Evolutionary conservation across 2,329 filamentous ascomycete genomes (phyloP).

Genomic region (Aspergillus fischeri): DNA sequence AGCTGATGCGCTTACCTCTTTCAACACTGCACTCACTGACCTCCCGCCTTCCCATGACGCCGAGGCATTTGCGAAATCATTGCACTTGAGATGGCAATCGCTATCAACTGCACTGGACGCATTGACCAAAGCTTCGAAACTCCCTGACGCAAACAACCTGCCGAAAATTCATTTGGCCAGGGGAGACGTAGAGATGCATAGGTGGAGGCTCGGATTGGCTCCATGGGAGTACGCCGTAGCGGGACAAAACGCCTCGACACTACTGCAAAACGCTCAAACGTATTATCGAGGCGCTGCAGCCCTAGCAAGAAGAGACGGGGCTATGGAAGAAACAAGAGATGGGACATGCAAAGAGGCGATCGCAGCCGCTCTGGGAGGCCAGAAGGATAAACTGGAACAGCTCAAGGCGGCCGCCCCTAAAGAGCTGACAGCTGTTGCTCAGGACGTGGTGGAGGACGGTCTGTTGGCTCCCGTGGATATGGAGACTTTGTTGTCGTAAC

Average conservation of each 20-base stretch:
- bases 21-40: conserved; percentile 47
- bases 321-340: conserved; percentile 40
- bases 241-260: conserved; percentile 41
- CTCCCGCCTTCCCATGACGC: conserved; percentile 23
- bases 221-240: conserved; percentile 42
- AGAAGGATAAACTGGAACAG: conserved; percentile 37
- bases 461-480: conserved; percentile 38
- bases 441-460: conserved; percentile 53
- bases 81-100: conserved; percentile 48
- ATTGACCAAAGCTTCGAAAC: conserved; percentile 49
- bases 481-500: conserved; percentile 30
- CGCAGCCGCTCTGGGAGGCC: conserved; percentile 42
- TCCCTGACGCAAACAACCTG: conserved; percentile 48
- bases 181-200: conserved; percentile 54
- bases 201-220: conserved; percentile 48
- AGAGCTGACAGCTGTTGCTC: conserved; percentile 41
- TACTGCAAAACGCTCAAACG: conserved; percentile 54
- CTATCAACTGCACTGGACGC: conserved; percentile 49
- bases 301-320: conserved; percentile 38
- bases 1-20: conserved; percentile 54
- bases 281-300: conserved; percentile 54
- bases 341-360: conserved; percentile 48
- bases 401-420: conserved; percentile 33
- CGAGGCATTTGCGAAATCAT: conserved; percentile 27
- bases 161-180: conserved; percentile 52